Conservation (phyloP, 768 basidiomycete species). For the Amanita fuliginea region DNA sequence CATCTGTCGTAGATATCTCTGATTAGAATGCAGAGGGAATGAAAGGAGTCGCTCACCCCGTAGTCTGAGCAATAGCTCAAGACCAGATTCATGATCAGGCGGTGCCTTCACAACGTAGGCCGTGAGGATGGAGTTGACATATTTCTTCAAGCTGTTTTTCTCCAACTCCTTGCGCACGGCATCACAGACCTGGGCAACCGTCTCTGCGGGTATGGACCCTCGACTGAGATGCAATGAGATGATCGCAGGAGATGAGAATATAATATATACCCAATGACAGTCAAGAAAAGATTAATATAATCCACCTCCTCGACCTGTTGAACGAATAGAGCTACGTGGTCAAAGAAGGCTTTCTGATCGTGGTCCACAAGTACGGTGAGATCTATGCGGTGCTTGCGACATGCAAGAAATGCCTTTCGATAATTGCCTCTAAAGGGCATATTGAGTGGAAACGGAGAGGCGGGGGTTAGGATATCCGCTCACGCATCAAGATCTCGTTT, state of each 20-base stretch:
- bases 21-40: neutral
- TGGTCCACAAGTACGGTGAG: conserved; percentile 83
- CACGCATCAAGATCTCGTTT: conserved; percentile 65
- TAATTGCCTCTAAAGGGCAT: conserved; percentile 50
- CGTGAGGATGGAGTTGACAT: conserved; percentile 86
- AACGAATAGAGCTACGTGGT: conserved; percentile 53
- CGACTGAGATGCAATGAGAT: conserved; percentile 28
- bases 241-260: conserved; percentile 4
- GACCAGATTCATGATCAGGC: conserved; percentile 80
- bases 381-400: conserved; percentile 90
- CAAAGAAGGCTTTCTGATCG: conserved; percentile 55
- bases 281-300: conserved; percentile 85
- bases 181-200: conserved; percentile 66
- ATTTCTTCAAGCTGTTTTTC: conserved; percentile 57
- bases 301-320: conserved; percentile 86
- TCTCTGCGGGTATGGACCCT: conserved; percentile 44
- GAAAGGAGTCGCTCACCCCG: conserved; percentile 42
- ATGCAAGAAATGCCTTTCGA: conserved; percentile 81
- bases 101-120: conserved; percentile 89
- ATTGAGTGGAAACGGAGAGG: neutral
- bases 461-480: conserved; percentile 11
- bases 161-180: conserved; percentile 66
- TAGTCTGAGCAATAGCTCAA: conserved; percentile 62
- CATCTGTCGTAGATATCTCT: conserved; percentile 19
- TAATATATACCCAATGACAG: conserved; percentile 60